These are phyloP conservation scores for Trichosporon asahii DNA, from an alignment of 1,284 basidiomycete species.

Conservation along the genomic window DNA sequence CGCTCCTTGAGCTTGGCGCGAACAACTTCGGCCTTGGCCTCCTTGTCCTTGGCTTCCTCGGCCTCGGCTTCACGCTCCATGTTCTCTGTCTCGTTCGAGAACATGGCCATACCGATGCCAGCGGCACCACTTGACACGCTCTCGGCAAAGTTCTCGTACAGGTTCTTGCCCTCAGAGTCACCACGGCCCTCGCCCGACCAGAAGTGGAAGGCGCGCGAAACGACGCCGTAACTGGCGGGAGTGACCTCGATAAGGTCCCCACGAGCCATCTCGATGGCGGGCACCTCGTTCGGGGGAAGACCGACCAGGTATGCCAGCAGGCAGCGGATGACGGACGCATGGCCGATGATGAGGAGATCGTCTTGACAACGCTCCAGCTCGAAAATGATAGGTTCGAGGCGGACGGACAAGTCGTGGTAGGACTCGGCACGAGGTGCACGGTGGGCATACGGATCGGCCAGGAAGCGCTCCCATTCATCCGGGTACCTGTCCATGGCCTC, in stretches of 20 bases:
- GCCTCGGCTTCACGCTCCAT: constrained; percentile 48
- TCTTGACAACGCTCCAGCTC: constrained; percentile 76
- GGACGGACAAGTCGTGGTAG: constrained; percentile 80
- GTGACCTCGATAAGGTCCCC: constrained; percentile 86
- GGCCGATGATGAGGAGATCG: constrained; percentile 73
- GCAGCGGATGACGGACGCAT: constrained; percentile 96
- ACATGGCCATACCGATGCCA: constrained; percentile 39
- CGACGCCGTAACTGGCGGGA: constrained; percentile 84
- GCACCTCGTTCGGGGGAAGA: constrained; percentile 91
- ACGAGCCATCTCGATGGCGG: constrained; percentile 83
- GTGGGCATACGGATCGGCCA: constrained; percentile 89
- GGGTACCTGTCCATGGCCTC: constrained; percentile 87
- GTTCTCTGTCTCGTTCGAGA: constrained; percentile 42
- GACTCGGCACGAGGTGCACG: constrained; percentile 88
- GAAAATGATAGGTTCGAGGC: constrained; percentile 76
- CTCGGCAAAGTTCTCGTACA: constrained; percentile 54
- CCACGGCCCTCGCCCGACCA: constrained; percentile 59
- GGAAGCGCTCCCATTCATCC: constrained; percentile 88
- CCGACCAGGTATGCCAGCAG: constrained; percentile 88
- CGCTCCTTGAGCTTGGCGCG: constrained; percentile 24
- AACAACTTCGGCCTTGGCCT: constrained; percentile 31
- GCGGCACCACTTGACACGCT: constrained; percentile 27
- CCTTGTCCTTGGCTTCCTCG: constrained; percentile 45
- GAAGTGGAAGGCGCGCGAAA: constrained; percentile 83
- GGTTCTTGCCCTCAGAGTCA: constrained; percentile 46